Base-by-base conservation (phyloP, 306 rosid genomes). In the Lablab purpureus region DNA sequence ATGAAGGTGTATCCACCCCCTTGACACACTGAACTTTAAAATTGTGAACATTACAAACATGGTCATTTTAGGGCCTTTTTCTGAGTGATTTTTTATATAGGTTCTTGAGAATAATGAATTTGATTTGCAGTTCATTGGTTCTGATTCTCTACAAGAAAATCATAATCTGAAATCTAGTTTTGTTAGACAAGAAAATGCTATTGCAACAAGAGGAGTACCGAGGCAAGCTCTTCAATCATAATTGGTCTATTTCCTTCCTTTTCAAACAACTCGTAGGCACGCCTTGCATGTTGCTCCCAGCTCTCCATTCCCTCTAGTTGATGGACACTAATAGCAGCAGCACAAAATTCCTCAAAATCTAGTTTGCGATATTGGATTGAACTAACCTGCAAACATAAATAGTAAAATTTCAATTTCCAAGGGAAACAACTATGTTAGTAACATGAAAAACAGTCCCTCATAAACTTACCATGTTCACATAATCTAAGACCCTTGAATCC, bases 241-340 rank as follows among this genome's bases (percentile, higher is more conserved):
- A 93, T 93, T 46, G 93, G 91, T 50, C 94, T 84, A 84, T 93
- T 93, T 73, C 97, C 98, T 23, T 86, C 97, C 88, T 90, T 90
- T 79, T 93, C 98, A 76, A 93, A 93, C 32, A 93, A 78, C 54
- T 93, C 97, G 22, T 91, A 91, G 58, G 97, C 97, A 14, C 76
- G 88, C 79, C 96, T 90, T 64, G 96, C 97, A 80, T 93, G 94
- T 66, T 86, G 91, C 73, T 93, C 98, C 98, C 98, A 93, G 59
- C 74, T 79, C 46, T 87, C 93, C 89, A 81, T 83, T 73, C 92
- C 97, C 84, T 91, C 94, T 66, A 93, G 87, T 79, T 91, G 97
- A 88, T 91, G 94, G 56, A 93, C 92, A 76, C 98, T 90, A 73
- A 87, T 77, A 66, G 98, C 91, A 72, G 97, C 95, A 71, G 92